Evolutionary conservation across 768 basidiomycete genomes (phyloP).

Genomic region (Tricholoma sp.): DNA sequence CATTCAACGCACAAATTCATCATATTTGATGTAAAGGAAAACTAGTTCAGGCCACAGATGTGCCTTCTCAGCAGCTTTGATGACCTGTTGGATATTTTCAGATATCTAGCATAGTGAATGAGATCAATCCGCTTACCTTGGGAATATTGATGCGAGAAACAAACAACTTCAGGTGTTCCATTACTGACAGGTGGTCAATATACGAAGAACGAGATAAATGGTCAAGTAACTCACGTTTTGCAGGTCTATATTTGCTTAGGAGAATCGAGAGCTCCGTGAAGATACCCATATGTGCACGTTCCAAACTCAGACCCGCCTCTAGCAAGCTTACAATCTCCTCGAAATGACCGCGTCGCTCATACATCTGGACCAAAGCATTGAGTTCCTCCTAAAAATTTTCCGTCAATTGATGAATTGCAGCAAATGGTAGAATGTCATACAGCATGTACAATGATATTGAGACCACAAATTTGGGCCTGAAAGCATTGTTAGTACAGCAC

Average conservation of each 20-base stretch:
- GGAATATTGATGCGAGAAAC: slow-evolving; percentile 97
- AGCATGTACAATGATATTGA: slow-evolving; percentile 95
- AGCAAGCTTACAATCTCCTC: slow-evolving; percentile 89
- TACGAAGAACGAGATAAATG: background rate
- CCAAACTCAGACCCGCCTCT: slow-evolving; percentile 93
- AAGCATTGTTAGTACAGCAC: background rate
- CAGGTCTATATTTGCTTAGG: slow-evolving; percentile 93
- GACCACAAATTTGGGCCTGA: slow-evolving; percentile 96
- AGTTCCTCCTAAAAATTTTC: slow-evolving; percentile 69
- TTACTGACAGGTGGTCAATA: slow-evolving; percentile 48
- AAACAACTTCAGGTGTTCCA: slow-evolving; percentile 98
- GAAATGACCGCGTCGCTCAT: slow-evolving; percentile 90
- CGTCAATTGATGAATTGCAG: slow-evolving; percentile 5
- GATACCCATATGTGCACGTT: slow-evolving; percentile 98
- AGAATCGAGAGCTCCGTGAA: slow-evolving; percentile 92
- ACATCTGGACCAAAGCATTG: slow-evolving; percentile 65
- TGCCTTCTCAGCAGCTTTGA: slow-evolving; percentile 92
- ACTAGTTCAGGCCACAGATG: slow-evolving; percentile 99
- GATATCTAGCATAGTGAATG: background rate
- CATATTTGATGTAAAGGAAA: slow-evolving; percentile 98
- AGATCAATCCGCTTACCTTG: slow-evolving; percentile 45
- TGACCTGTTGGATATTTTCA: slow-evolving; percentile 48
- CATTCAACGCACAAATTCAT: slow-evolving; percentile 68
- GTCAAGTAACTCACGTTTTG: slow-evolving; percentile 61
- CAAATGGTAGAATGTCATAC: slow-evolving; percentile 22